Percentiles rank a stretch among this genome's conserved stretches.
These are phyloP conservation scores for Avena eriantha DNA, from an alignment of 176 grass and related monocot genomes.

Conservation along the genomic window DNA sequence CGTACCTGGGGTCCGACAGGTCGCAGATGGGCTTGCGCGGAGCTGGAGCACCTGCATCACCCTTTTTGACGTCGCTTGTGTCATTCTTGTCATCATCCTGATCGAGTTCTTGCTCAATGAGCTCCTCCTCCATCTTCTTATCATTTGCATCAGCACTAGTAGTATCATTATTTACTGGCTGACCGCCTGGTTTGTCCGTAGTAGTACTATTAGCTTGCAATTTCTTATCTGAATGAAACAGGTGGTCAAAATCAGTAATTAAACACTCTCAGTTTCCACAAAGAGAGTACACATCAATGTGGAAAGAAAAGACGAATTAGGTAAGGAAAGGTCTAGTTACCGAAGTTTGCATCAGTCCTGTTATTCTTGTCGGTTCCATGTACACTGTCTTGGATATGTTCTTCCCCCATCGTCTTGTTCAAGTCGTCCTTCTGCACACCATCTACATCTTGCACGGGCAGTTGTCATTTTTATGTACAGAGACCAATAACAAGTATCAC, in stretches of 20 bases:
- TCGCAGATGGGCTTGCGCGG: slow-evolving; percentile 64
- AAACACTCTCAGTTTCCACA: neutral
- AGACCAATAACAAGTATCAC: neutral
- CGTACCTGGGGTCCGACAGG: slow-evolving; percentile 57
- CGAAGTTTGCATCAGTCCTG: neutral
- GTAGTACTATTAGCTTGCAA: neutral
- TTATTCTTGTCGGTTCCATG: slow-evolving; percentile 18
- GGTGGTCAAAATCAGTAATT: neutral
- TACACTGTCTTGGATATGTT: neutral
- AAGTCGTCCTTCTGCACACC: neutral
- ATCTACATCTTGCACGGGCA: neutral
- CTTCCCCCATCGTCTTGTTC: neutral
- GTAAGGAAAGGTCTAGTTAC: neutral
- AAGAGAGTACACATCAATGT: neutral
- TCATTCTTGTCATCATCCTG: neutral
- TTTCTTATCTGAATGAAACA: neutral
- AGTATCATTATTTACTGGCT: neutral
- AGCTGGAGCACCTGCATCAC: slow-evolving; percentile 15
- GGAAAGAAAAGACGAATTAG: neutral
- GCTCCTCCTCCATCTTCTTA: slow-evolving; percentile 41
- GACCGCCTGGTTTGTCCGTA: neutral
- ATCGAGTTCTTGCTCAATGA: slow-evolving; percentile 44
- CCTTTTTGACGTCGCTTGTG: neutral
- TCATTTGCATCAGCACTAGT: neutral
- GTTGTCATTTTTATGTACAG: neutral